Conservation (phyloP, 495 filamentous ascomycete genomes). For the Cenococcum geophilum region DNA sequence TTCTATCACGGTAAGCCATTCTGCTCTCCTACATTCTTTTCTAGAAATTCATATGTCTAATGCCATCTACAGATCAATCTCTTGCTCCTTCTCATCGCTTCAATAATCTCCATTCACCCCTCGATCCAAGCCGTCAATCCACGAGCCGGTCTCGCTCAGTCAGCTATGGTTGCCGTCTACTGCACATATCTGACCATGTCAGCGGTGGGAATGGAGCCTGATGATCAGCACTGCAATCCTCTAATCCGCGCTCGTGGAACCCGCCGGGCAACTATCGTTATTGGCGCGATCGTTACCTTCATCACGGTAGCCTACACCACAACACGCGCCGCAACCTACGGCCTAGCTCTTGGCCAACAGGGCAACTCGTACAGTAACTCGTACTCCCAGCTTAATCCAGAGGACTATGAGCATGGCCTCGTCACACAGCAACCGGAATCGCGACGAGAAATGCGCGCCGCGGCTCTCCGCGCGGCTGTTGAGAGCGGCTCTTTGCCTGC, state of each 20-base stretch:
- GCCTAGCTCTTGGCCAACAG: slow-evolving; percentile 68
- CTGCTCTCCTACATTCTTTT: neutral
- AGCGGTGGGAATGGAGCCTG: slow-evolving; percentile 96
- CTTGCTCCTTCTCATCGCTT: slow-evolving; percentile 73
- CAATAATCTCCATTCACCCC: slow-evolving; percentile 81
- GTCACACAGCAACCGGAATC: slow-evolving; percentile 78
- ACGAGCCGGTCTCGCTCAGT: slow-evolving; percentile 88
- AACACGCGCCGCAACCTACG: slow-evolving; percentile 90
- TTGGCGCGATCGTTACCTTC: slow-evolving; percentile 95
- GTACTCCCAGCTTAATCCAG: slow-evolving; percentile 54
- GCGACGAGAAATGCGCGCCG: slow-evolving; percentile 85
- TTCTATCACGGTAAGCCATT: slow-evolving; percentile 52
- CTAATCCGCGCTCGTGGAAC: slow-evolving; percentile 81
- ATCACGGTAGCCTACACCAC: slow-evolving; percentile 96
- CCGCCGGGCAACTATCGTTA: slow-evolving; percentile 78
- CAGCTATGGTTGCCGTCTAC: slow-evolving; percentile 95
- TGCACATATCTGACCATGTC: slow-evolving; percentile 99
- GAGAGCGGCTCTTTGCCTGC: slow-evolving; percentile 87
- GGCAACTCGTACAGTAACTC: slow-evolving; percentile 44
- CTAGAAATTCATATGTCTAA: slow-evolving; percentile 20
- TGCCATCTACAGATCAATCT: slow-evolving; percentile 60
- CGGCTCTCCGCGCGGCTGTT: slow-evolving; percentile 84
- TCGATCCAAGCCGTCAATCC: slow-evolving; percentile 86
- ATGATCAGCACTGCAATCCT: slow-evolving; percentile 91
- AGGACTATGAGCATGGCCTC: slow-evolving; percentile 75